Evolutionary conservation across 306 rosid genomes (phyloP).

Genomic region (Vigna angularis): DNA sequence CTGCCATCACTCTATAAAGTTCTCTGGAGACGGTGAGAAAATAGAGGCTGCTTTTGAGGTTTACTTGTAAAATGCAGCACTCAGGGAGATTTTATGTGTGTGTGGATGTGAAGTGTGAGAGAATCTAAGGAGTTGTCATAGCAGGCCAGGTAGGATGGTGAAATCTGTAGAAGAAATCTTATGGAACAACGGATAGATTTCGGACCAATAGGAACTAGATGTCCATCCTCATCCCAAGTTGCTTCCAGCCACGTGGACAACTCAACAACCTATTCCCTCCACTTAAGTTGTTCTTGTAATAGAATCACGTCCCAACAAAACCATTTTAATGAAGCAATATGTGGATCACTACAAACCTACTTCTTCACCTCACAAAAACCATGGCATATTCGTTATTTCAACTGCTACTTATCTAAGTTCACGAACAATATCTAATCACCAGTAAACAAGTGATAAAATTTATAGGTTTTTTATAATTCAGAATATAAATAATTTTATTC

Average conservation of each 20-base stretch:
- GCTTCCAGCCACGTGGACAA: constrained; percentile 70
- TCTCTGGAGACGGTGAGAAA: constrained; percentile 20
- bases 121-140: constrained; percentile 49
- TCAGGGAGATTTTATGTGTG: constrained; percentile 45
- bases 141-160: constrained; percentile 77
- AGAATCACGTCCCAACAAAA: constrained; percentile 26
- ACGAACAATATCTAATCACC: not conserved
- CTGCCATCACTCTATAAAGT: constrained; percentile 68
- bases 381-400: not conserved
- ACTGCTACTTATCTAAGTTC: not conserved
- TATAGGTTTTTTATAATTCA: too few species aligned
- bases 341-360: not conserved
- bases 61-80: constrained; percentile 15
- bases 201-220: constrained; percentile 72
- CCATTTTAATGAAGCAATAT: constrained; percentile 29
- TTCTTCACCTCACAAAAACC: constrained; percentile 36
- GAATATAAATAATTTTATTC: too few species aligned
- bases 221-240: constrained; percentile 59
- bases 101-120: constrained; percentile 36
- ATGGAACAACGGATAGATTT: constrained; percentile 76
- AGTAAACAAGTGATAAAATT: too few species aligned
- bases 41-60: constrained; percentile 10
- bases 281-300: constrained; percentile 14
- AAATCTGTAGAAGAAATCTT: constrained; percentile 68
- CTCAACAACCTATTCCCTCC: constrained; percentile 20